Evolutionary conservation across 768 basidiomycete genomes (phyloP), one percentile per base, ranked within the genome.

Genomic region (Crassisporium funariophilum): DNA sequence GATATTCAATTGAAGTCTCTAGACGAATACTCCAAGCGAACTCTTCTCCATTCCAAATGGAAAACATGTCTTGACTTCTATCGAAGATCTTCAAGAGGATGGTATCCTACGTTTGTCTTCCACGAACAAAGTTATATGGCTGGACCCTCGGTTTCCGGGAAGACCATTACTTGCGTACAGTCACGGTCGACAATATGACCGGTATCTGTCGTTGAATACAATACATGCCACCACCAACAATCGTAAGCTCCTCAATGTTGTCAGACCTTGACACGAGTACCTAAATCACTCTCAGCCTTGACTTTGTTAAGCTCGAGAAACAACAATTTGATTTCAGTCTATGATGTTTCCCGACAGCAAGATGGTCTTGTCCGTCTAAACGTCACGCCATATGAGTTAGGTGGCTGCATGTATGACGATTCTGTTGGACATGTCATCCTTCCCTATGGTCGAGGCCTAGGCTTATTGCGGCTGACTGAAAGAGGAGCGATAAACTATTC

Each of bases 121-220:
- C 1, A 91, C 86, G 1, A 70, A 67, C 1, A 74, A 84, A 35
- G 55, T 91, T 12, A 52, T 84, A 11, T 91, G 89, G 88, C 60
- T 91, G 21, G 89, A 92, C 57, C 67, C 72, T 21, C 77, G 88
- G 23, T 77, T 73, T 55, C 64, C 75, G n/a, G 60, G 60, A 17
- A 79, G 68, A 48, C 85, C 88, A 5, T 57, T 91, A 3, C 53
- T 91, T 7, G 78, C 76, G 3, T 77, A 77, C 53, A 78, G 74
- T 44, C 89, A 92, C 61, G 67, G 73, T 38, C 73, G 88, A 15
- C 69, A 74, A 27, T 74, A 67, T 38, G 88, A 91, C 59, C 75
- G 80, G 15, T 80, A 78, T 3, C 72, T 91, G 13, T 63, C 67
- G 35, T 60, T 70, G 0, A 56, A 65, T 4, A 80, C 77, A 5